Evolutionary conservation across 2,329 filamentous ascomycete genomes (phyloP).

Genomic region (Sclerotinia trifoliorum): DNA sequence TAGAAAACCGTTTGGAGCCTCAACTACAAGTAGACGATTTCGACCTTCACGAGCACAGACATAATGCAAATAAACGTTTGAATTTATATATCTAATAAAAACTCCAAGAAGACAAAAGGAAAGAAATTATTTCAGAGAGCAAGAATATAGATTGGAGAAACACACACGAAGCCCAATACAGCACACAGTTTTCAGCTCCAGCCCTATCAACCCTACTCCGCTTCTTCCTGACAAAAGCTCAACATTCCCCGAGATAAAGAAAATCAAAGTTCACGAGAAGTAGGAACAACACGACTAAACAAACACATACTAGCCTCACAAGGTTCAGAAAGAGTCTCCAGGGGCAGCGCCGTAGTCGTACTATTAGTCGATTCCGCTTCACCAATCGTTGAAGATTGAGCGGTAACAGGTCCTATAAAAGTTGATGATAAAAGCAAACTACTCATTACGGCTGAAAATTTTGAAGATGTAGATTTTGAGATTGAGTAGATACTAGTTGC

Average conservation of each 20-base stretch:
- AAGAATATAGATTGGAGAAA: not conserved
- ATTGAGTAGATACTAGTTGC: not conserved
- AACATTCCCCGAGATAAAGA: no score
- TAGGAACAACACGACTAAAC: constrained; percentile 13
- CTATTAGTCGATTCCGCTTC: not conserved
- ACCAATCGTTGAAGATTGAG: no score
- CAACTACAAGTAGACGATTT: not conserved
- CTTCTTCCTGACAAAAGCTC: not conserved
- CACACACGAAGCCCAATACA: not conserved
- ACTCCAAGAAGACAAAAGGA: not conserved
- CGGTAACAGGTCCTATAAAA: not conserved
- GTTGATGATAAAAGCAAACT: not conserved
- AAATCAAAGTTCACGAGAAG: constrained; percentile 17
- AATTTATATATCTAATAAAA: not conserved
- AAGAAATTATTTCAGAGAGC: accelerated
- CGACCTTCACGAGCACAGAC: not conserved
- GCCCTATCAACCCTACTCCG: accelerated
- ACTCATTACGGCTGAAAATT: not conserved
- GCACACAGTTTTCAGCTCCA: not conserved
- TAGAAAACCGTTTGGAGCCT: no score
- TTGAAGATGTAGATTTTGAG: not conserved
- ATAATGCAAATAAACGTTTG: not conserved
- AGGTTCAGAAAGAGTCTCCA: not conserved
- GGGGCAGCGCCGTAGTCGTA: no score
- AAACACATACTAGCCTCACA: constrained; percentile 12